Conservation (phyloP, 164 flowering plant species). For the Chimonanthus salicifolius region DNA sequence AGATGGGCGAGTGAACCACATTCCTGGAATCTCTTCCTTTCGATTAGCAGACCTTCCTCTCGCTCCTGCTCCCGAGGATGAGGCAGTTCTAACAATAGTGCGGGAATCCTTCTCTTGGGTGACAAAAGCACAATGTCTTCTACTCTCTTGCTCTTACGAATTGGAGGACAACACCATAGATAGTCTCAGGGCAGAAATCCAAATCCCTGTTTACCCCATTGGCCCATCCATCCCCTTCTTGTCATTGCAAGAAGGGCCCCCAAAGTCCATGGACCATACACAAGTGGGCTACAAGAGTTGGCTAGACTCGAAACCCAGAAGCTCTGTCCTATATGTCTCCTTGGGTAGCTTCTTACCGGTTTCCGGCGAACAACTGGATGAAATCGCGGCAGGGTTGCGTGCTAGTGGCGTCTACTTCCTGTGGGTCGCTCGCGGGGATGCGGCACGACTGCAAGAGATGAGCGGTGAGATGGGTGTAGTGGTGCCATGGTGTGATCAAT, state of each 20-base stretch:
- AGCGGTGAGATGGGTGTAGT: constrained; percentile 35
- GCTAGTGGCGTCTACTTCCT: constrained; percentile 30
- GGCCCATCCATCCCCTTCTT: constrained; percentile 44
- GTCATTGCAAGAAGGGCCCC: neutral
- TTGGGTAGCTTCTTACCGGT: constrained; percentile 36
- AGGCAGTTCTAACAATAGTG: neutral
- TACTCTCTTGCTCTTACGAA: constrained; percentile 38
- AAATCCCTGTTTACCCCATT: constrained; percentile 33
- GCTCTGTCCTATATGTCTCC: constrained; percentile 40
- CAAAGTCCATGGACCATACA: neutral
- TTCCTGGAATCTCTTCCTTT: constrained; percentile 42
- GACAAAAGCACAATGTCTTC: constrained; percentile 36
- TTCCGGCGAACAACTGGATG: constrained; percentile 33
- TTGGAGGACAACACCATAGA: constrained; percentile 36
- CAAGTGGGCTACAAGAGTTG: constrained; percentile 25
- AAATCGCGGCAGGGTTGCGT: constrained; percentile 25
- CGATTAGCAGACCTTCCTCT: constrained; percentile 40
- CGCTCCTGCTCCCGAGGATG: neutral
- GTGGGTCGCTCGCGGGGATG: constrained; percentile 40
- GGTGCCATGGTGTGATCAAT: constrained; percentile 71
- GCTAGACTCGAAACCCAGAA: constrained; percentile 36
- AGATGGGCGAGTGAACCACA: constrained; percentile 32
- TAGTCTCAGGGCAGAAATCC: constrained; percentile 20
- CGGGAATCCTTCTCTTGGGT: constrained; percentile 11
- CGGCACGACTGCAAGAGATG: constrained; percentile 16